Conservation (phyloP, 371 early-diverging fungal genomes). For the Quaeritorhiza haematococci region DNA sequence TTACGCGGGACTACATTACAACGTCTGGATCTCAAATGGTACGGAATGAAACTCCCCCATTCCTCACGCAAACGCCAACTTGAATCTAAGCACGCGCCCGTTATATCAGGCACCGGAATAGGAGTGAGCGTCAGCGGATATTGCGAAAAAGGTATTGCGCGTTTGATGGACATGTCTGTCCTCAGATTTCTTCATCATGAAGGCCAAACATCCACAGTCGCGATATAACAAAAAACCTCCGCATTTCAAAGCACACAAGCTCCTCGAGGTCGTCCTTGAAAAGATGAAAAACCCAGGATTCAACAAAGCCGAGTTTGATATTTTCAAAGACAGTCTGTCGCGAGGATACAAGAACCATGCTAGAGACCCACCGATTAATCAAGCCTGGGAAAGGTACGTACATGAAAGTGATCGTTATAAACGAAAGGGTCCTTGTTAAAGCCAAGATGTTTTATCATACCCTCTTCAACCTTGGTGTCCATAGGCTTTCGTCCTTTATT, state of each 20-base stretch:
- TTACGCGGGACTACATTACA: conserved; percentile 27
- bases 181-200: too few relatives aligned
- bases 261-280: conserved; percentile 18
- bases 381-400: conserved; percentile 21
- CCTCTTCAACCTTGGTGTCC: neutral
- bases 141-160: conserved; percentile 11
- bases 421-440: neutral
- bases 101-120: conserved; percentile 21
- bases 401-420: neutral
- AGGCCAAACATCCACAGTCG: too few relatives aligned
- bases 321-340: conserved; percentile 14
- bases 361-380: conserved; percentile 24
- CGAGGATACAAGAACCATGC: conserved; percentile 16
- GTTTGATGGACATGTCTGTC: too few relatives aligned
- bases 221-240: neutral
- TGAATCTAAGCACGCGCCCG: too few relatives aligned
- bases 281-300: conserved; percentile 10
- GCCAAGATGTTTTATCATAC: neutral
- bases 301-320: conserved; percentile 13
- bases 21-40: conserved; percentile 5
- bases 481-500: conserved; percentile 13
- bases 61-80: neutral
- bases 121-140: conserved; percentile 22
- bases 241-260: conserved; percentile 1
- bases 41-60: neutral